Evolutionary conservation across 2,329 filamentous ascomycete species (phyloP).

Genomic region (Stemphylium lycopersici): DNA sequence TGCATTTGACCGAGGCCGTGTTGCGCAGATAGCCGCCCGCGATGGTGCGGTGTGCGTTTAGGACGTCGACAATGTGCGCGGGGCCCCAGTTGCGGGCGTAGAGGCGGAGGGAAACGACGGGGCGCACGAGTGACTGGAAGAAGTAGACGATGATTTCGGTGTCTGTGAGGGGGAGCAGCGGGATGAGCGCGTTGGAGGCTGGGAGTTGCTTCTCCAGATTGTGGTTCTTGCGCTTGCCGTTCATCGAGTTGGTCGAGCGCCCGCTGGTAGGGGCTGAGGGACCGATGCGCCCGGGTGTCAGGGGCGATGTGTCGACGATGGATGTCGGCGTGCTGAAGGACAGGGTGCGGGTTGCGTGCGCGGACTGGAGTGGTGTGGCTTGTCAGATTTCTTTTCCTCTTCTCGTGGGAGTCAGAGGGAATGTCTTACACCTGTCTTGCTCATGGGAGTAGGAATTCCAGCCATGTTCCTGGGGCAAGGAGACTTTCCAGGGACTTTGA

Average conservation of each 20-base stretch:
- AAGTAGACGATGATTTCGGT: constrained; percentile 41
- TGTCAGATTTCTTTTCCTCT: too few species aligned
- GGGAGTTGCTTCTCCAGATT: constrained; percentile 27
- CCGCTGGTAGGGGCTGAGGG: constrained; percentile 6
- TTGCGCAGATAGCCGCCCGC: constrained; percentile 37
- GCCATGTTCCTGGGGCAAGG: not conserved
- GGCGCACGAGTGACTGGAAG: constrained; percentile 34
- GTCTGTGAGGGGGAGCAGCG: constrained; percentile 35
- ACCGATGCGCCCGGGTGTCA: constrained; percentile 22
- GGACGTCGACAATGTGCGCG: constrained; percentile 18
- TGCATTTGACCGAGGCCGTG: constrained; percentile 39
- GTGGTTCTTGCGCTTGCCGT: constrained; percentile 29
- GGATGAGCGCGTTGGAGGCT: constrained; percentile 18
- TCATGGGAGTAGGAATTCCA: constrained; percentile 16
- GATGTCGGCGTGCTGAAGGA: not conserved
- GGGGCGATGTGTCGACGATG: not conserved
- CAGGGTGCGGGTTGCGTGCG: not conserved
- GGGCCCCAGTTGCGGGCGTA: constrained; percentile 36
- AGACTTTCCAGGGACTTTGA: constrained; percentile 12
- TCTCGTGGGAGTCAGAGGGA: too few species aligned
- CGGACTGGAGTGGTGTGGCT: not conserved
- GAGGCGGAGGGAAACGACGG: constrained; percentile 33
- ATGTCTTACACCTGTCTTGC: constrained; percentile 9
- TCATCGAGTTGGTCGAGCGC: constrained; percentile 6
- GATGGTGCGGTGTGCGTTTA: constrained; percentile 35